Conservation (phyloP, 352 stramenopile genomes). For the Blastocystis sp. region DNA sequence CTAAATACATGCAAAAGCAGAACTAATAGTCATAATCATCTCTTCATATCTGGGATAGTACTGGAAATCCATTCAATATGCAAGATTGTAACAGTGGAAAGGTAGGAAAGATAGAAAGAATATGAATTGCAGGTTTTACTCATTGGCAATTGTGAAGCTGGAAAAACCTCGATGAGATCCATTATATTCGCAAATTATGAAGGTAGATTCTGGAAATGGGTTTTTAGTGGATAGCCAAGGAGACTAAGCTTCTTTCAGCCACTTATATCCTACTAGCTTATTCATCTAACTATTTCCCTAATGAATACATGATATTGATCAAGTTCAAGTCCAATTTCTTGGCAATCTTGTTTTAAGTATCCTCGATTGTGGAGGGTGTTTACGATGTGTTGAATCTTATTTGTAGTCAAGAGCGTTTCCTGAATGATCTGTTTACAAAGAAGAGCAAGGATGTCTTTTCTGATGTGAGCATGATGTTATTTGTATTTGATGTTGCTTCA, state of each 20-base stretch:
- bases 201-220: slow-evolving; percentile 66
- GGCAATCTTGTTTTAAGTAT: slow-evolving; percentile 95
- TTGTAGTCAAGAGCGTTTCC: slow-evolving; percentile 87
- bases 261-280: slow-evolving; percentile 72
- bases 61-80: background rate
- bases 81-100: slow-evolving; percentile 11
- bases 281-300: background rate
- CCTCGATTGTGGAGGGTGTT: slow-evolving; percentile 88
- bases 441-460: slow-evolving; percentile 97
- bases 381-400: slow-evolving; percentile 66
- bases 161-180: slow-evolving; percentile 97
- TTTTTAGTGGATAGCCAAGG: slow-evolving; percentile 72
- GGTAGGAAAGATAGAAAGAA: background rate
- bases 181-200: slow-evolving; percentile 99
- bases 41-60: background rate
- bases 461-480: slow-evolving; percentile 92
- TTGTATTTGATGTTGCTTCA: slow-evolving; percentile 92
- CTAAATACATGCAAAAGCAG: background rate
- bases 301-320: slow-evolving; percentile 77
- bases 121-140: slow-evolving; percentile 75
- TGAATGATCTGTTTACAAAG: slow-evolving; percentile 98
- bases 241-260: slow-evolving; percentile 89
- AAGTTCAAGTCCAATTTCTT: slow-evolving; percentile 86
- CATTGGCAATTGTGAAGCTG: slow-evolving; percentile 86
- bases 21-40: background rate